phyloP scores from a whole-genome alignment of 2,329 filamentous ascomycete genomes.

The Aspergillus puulaauensis region DNA sequence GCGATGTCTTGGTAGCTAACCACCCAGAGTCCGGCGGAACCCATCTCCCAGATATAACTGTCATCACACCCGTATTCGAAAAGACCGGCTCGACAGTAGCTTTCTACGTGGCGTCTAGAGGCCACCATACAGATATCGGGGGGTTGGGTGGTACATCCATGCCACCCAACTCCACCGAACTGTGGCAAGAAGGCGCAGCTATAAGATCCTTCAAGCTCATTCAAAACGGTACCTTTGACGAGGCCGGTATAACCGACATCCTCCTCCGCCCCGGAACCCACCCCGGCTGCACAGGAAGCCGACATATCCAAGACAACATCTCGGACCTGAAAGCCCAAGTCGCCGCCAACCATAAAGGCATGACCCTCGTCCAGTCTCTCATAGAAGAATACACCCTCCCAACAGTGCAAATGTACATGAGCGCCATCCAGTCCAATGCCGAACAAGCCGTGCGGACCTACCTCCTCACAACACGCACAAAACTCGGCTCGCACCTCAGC shows the following conservation, averaged over 20 bases:
- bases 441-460: slow-evolving; percentile 74
- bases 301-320: slow-evolving; percentile 78
- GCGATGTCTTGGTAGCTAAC: slow-evolving; percentile 80
- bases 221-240: slow-evolving; percentile 73
- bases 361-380: slow-evolving; percentile 70
- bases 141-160: slow-evolving; percentile 80
- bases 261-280: slow-evolving; percentile 73
- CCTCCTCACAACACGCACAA: slow-evolving; percentile 67
- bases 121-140: slow-evolving; percentile 81
- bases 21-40: slow-evolving; percentile 83
- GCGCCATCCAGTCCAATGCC: slow-evolving; percentile 76
- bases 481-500: slow-evolving; percentile 68
- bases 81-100: slow-evolving; percentile 63
- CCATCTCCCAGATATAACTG: slow-evolving; percentile 79
- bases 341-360: slow-evolving; percentile 82
- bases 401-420: slow-evolving; percentile 81
- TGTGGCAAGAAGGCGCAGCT: slow-evolving; percentile 50
- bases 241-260: slow-evolving; percentile 69
- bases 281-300: slow-evolving; percentile 73
- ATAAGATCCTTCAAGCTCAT: slow-evolving; percentile 62
- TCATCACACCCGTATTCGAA: slow-evolving; percentile 76
- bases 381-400: slow-evolving; percentile 76
- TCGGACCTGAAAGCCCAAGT: slow-evolving; percentile 86
- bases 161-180: slow-evolving; percentile 59
- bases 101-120: slow-evolving; percentile 78